Conservation (phyloP, 768 basidiomycete species). For the Tylopilus vinaceipallidus region DNA sequence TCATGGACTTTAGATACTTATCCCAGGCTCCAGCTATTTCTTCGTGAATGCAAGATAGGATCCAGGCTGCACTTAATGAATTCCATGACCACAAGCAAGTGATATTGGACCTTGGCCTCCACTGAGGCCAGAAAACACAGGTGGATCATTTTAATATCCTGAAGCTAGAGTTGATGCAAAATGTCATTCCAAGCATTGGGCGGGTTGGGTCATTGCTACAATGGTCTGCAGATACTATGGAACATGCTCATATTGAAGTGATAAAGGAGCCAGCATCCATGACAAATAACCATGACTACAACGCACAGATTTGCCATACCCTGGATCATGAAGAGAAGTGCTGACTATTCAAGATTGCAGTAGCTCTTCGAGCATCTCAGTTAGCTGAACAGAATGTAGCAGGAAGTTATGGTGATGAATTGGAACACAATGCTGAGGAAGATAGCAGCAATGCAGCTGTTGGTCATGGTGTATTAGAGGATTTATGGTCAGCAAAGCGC, state of each 20-base stretch:
- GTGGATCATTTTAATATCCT: not conserved
- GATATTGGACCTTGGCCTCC: conserved; percentile 31
- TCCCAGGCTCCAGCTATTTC: conserved; percentile 32
- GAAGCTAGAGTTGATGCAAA: not conserved
- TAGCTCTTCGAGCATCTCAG: not conserved
- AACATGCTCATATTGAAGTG: not conserved
- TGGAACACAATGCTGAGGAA: no score
- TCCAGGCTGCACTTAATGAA: conserved; percentile 20
- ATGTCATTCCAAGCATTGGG: not conserved
- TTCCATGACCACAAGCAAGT: conserved; percentile 38
- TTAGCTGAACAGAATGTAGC: not conserved
- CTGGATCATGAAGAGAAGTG: not conserved
- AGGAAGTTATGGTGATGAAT: not conserved
- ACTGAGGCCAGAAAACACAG: conserved; percentile 19
- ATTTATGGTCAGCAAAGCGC: not conserved
- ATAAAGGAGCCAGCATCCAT: conserved; percentile 10
- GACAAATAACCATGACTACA: not conserved
- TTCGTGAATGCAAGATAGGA: conserved; percentile 15
- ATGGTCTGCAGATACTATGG: not conserved
- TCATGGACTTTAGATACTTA: conserved; percentile 38
- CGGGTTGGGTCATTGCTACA: not conserved
- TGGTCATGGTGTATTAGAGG: not conserved
- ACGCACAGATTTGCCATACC: not conserved
- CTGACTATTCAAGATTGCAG: not conserved
- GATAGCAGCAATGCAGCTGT: no score